A percentile compares a stretch with the other conserved stretches of the same genome.
Conservation (phyloP, 805 yeast species). For the Pichia occidentalis region DNA sequence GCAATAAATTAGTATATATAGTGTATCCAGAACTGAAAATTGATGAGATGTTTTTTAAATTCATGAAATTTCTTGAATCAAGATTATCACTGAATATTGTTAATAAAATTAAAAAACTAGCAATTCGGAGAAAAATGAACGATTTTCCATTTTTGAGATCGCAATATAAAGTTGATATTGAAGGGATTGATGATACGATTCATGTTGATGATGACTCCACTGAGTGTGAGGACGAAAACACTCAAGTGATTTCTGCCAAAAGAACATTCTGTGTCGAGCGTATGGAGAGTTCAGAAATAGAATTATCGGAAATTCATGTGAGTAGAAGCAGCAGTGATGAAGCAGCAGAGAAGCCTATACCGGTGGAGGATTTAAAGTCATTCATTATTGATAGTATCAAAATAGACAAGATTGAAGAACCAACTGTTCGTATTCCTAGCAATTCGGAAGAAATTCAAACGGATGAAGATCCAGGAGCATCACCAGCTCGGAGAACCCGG, state of each 20-base stretch:
- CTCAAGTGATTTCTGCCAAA: no score
- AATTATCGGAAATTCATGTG: no score
- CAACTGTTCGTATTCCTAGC: background rate
- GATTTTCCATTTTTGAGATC: background rate
- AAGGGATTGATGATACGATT: background rate
- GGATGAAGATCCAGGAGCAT: background rate
- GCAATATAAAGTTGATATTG: background rate
- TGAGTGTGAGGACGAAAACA: no score
- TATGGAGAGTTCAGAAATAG: no score
- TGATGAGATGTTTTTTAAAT: background rate
- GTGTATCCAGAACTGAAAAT: background rate
- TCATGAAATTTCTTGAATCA: background rate
- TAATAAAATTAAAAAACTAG: background rate
- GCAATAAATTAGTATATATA: background rate
- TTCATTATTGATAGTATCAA: constrained; percentile 10
- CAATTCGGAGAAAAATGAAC: background rate
- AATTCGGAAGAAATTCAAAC: background rate
- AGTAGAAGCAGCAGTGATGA: background rate
- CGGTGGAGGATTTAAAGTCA: constrained; percentile 5
- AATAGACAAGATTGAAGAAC: background rate
- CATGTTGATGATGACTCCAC: background rate
- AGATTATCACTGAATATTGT: background rate
- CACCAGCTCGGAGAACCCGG: constrained; percentile 2
- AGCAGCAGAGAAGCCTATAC: background rate
- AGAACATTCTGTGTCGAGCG: no score